Evolutionary conservation across 495 filamentous ascomycete species (phyloP), one percentile per base, ranked within the genome.

Genomic region (Staphylotrichum tortipilum): DNA sequence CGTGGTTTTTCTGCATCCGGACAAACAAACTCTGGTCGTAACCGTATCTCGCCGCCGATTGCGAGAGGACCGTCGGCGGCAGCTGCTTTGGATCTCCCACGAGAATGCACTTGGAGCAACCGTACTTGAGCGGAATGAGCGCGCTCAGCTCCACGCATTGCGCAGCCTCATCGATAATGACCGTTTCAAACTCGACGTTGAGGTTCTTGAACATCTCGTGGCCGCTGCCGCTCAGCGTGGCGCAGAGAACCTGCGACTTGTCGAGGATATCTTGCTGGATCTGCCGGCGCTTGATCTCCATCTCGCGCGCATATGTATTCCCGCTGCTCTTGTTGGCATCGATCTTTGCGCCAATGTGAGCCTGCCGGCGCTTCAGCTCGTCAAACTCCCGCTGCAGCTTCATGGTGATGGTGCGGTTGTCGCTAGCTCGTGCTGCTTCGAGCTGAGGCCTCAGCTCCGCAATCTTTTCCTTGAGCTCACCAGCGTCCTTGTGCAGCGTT

Each of bases 21-120:
- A 96, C 92, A 69, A 98, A 98, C 66, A 98, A 74, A 72, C 88
- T 94, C 70, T 97, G 91, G 61, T 97, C 94, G 68, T 96, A 98
- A 53, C 90, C 86, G 66, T 90, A 97, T 35, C 83, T 79, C 12
- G 89, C 88, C 14, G 94, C 92, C 57, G 90, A 89, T 58, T 87
- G 84, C 14, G 94, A 97, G 21, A 98, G 77, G 23, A 98, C 92
- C 2, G 92, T 98, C 3, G 92, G 92, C 4, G 92, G 92, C 53
- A 98, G 71, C 61, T 98, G 92, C 60, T 98, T 95, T 0, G 92
- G 92, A 70, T 98, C 92, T 69, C 92, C 92, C 22, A 98, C 92
- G 26, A 98, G 80, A 50, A 98, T 88, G 68, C 94, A 97, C 65
- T 96, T 97, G 12, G 86, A 84, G 64, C 89, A 95, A 18, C 92